Base-by-base conservation (phyloP, 2,329 filamentous ascomycete species). In the Penicillium sp. region DNA sequence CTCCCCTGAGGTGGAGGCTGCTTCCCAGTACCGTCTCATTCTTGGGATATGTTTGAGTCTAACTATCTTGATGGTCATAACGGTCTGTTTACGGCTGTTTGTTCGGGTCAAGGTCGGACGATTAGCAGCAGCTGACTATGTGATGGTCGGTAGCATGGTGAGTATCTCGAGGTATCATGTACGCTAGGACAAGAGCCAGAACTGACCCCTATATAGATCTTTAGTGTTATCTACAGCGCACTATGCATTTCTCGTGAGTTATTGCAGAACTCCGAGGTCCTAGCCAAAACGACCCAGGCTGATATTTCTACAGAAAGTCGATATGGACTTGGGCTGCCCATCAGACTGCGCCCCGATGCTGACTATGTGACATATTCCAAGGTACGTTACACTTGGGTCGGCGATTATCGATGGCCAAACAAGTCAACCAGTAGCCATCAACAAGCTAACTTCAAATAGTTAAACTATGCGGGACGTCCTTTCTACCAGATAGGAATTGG, bases 401-500 rank as follows among this genome's bases (percentile, higher is more conserved):
- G 5, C 16, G 22, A 39, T 49, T 5, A 8, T 16, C 16, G 34
- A 7, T 36, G 13, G 9, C 8, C 9, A 34, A 10, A 4, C 13
- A 36, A 36, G 34, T n/a, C 11, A n/a, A 36, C 4, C 5, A 14
- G n/a, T 36, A 5, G n/a, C 4, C 34, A n/a, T 3, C 14, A 36
- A n/a, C 6, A 14, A 36, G 11, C 34, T 36, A n/a, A 36, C 34
- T 4, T 36, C 13, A 16, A 46, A 9, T 24, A 79, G 51, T 69
- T 81, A 62, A 84, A 84, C 64, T 83, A 76, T 58, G 78, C 78
- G 5, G 81, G 81, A 2, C 75, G 81, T 2, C 81, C 81, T 0
- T 76, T 83, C 43, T 84, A 84, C 56, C 80, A 83, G 57, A 47
- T 82, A 7, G 81, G 81, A 36, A 81, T 84, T 64, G 79, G 78